Evolutionary conservation across 2,329 filamentous ascomycete species (phyloP).

Genomic region (Neonectria hederae): DNA sequence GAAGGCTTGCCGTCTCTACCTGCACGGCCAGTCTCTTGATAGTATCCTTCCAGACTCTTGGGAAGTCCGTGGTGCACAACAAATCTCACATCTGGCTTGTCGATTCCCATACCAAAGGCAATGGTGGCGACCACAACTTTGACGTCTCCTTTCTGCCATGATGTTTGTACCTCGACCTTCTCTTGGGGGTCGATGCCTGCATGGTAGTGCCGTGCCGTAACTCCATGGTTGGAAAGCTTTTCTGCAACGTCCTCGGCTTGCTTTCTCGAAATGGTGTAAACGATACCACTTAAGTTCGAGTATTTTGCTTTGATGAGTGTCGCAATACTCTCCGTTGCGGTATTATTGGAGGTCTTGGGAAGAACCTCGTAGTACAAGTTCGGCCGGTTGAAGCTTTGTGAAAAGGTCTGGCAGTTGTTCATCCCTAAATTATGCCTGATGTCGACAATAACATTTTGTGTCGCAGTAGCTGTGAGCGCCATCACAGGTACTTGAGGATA

Average conservation of each 20-base stretch:
- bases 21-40: slow-evolving; percentile 96
- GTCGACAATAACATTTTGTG: slow-evolving; percentile 89
- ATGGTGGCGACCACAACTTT: slow-evolving; percentile 98
- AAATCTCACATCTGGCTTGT: slow-evolving; percentile 95
- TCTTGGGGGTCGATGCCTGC: slow-evolving; percentile 76
- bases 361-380: slow-evolving; percentile 91
- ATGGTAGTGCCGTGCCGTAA: slow-evolving; percentile 87
- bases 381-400: slow-evolving; percentile 96
- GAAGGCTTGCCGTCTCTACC: slow-evolving; percentile 90
- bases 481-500: slow-evolving; percentile 89
- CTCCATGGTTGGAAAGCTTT: slow-evolving; percentile 70
- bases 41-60: slow-evolving; percentile 97
- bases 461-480: slow-evolving; percentile 95
- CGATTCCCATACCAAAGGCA: slow-evolving; percentile 99
- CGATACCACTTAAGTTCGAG: slow-evolving; percentile 79
- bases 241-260: slow-evolving; percentile 83
- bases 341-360: slow-evolving; percentile 70
- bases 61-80: slow-evolving; percentile 94
- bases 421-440: slow-evolving; percentile 93
- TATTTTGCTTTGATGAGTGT: slow-evolving; percentile 77
- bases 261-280: slow-evolving; percentile 90
- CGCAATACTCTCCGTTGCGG: slow-evolving; percentile 59
- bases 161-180: slow-evolving; percentile 75
- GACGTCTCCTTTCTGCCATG: slow-evolving; percentile 82
- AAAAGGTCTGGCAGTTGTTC: slow-evolving; percentile 78